Conservation (phyloP, 2,329 filamentous ascomycete genomes). For the Boeremia exigua region DNA sequence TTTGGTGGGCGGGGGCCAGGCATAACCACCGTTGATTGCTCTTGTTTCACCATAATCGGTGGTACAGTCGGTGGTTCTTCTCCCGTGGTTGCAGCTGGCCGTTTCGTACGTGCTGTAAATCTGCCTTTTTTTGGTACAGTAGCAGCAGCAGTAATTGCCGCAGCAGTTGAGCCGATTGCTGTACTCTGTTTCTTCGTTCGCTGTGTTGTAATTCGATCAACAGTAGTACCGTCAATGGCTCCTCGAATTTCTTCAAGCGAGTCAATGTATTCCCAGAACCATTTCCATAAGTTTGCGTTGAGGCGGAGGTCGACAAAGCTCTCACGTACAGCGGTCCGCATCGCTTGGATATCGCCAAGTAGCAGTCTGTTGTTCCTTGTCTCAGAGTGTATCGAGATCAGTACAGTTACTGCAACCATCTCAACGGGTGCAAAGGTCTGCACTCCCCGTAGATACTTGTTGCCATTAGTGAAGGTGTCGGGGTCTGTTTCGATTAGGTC, state of each 20-base stretch:
- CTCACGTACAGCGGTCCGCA: slow-evolving; percentile 36
- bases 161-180: slow-evolving; percentile 8
- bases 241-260: slow-evolving; percentile 35
- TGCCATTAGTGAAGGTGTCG: slow-evolving; percentile 38
- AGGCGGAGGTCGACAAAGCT: slow-evolving; percentile 39
- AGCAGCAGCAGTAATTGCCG: slow-evolving; percentile 9
- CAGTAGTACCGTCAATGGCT: slow-evolving; percentile 30
- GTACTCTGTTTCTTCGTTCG: neutral
- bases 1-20: slow-evolving; percentile 16
- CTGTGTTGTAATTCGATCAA: slow-evolving; percentile 11
- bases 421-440: slow-evolving; percentile 48
- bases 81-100: neutral
- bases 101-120: slow-evolving; percentile 6
- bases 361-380: slow-evolving; percentile 35
- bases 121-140: slow-evolving; percentile 11
- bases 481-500: slow-evolving; percentile 35
- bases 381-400: slow-evolving; percentile 43
- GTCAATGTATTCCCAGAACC: slow-evolving; percentile 41
- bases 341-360: slow-evolving; percentile 36
- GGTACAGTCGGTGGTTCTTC: neutral
- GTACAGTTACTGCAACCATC: slow-evolving; percentile 40
- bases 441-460: slow-evolving; percentile 30
- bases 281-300: slow-evolving; percentile 35
- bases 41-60: neutral
- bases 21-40: neutral